Base-by-base conservation (phyloP, 257 asterid genomes). In the Asclepias syriaca region DNA sequence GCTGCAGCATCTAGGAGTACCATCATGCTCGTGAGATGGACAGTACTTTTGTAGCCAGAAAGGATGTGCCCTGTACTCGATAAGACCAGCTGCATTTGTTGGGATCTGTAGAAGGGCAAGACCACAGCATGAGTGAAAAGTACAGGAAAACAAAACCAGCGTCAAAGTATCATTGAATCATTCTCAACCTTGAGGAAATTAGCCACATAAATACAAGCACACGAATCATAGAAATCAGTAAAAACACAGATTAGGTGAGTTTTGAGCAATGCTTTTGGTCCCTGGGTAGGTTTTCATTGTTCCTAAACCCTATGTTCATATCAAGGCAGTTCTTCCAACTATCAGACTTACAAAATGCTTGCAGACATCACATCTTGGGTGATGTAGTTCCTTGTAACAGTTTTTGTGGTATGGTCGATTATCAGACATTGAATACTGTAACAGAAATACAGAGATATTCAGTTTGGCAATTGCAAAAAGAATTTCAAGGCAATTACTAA, bases 281-380 rank as follows among this genome's bases (percentile, higher is more conserved):
- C 22, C 22, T 10, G 9, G 24, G n/a, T 0, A 53, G 19, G 10
- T 53, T 19, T 22, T 57, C 18, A 22, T 57, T 57, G 37, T 56
- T 21, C 27, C 34, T 21, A 22, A 21, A 56, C 37, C 37, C 12
- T 63, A 34, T 34, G 11, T 34, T 63, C 37, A 18, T 43, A 32
- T 21, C 22, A 61, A n/a, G 22, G n/a, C 54, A 37, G 43, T 72
- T 10, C n/a, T 24, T 24, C 32, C 15, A 53, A 5, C 24, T 53
- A 49, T 68, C 65, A 72, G 14, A 78, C 99, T 87, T 86, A 95
- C 99, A 66, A 90, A 95, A 65, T 87, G 82, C 77, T 84, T 88
- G 90, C 99, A 95, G 70, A 95, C 97, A 76, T 95, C 99, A 79
- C 99, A 95, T 80, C 88, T 92, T 61, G 99, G 99, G 80, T 95